A percentile compares a stretch with the other conserved stretches of the same genome.
phyloP scores from a whole-genome alignment of 2,329 filamentous ascomycete species.

The Botrytis deweyae region DNA sequence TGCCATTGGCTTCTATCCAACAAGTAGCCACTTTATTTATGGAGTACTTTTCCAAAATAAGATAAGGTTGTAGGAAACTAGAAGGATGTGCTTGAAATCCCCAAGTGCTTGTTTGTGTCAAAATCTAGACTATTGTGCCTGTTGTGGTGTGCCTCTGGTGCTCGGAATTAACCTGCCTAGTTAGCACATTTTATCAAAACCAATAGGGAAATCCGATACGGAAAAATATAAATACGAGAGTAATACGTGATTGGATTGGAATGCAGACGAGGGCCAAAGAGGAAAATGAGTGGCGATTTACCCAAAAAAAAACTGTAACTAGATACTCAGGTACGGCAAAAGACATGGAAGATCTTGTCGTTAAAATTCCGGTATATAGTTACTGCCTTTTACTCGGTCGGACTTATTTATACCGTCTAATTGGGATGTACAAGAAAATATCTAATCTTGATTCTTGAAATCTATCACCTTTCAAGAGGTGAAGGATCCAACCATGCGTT shows the following conservation, averaged over 20 bases:
- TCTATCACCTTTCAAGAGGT: not conserved
- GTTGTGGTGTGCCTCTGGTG: not conserved
- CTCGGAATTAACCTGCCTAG: not conserved
- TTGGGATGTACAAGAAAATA: not conserved
- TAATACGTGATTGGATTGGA: not conserved
- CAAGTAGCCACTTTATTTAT: not conserved
- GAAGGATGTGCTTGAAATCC: not conserved
- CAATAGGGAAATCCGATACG: not conserved
- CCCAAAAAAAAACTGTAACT: not conserved
- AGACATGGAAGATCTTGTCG: constrained; percentile 3
- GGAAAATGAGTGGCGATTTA: not conserved
- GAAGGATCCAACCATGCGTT: not conserved
- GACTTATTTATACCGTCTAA: constrained; percentile 4
- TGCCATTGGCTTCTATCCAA: not conserved
- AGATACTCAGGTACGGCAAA: not conserved
- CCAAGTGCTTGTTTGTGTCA: not conserved
- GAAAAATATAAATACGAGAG: not conserved
- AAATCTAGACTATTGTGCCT: not conserved
- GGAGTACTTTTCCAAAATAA: not conserved
- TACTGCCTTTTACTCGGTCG: not conserved
- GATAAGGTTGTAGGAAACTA: not conserved
- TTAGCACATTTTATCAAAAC: not conserved
- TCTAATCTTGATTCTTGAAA: not conserved
- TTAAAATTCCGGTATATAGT: not conserved
- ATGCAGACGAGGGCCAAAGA: not conserved